A percentile compares a stretch with the other conserved stretches of the same genome.
phyloP scores from a whole-genome alignment of 352 stramenopile genomes.

The Plasmopara muralis region DNA sequence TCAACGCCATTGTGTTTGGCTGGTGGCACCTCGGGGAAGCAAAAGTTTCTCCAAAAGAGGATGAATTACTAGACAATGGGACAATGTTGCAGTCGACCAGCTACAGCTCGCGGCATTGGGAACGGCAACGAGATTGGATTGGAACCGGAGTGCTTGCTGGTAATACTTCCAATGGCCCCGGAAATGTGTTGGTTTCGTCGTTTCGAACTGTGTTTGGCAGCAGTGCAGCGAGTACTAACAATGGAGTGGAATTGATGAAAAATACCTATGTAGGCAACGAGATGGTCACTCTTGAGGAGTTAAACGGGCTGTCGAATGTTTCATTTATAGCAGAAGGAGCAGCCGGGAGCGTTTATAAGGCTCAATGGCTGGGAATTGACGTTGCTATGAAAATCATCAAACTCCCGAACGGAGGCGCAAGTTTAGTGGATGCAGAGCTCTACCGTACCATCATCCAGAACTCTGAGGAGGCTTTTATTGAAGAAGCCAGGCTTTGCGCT shows the following conservation, averaged over 20 bases:
- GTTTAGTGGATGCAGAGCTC: slow-evolving; percentile 38
- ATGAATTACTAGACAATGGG: slow-evolving; percentile 19
- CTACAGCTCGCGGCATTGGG: slow-evolving; percentile 23
- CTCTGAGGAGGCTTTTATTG: slow-evolving; percentile 55
- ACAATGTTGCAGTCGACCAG: slow-evolving; percentile 28
- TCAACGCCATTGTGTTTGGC: slow-evolving; percentile 53
- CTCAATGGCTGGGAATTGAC: slow-evolving; percentile 64
- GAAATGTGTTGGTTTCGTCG: slow-evolving; percentile 31
- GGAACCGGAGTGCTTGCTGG: slow-evolving; percentile 18
- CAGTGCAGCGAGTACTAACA: slow-evolving; percentile 24
- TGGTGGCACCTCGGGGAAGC: slow-evolving; percentile 26
- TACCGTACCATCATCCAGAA: slow-evolving; percentile 71
- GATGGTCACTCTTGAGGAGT: slow-evolving; percentile 42
- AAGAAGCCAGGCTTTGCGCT: slow-evolving; percentile 54
- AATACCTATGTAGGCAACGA: slow-evolving; percentile 42
- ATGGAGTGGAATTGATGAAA: slow-evolving; percentile 36
- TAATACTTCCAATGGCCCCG: slow-evolving; percentile 19
- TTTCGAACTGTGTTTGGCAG: slow-evolving; percentile 35
- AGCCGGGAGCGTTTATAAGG: slow-evolving; percentile 54
- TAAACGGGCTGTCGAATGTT: slow-evolving; percentile 51
- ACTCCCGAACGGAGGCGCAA: slow-evolving; percentile 38
- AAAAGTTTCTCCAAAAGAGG: slow-evolving; percentile 8
- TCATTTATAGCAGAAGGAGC: slow-evolving; percentile 56
- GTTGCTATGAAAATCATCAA: slow-evolving; percentile 73
- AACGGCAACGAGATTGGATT: slow-evolving; percentile 27